Conservation (phyloP, 1,284 basidiomycete species). For the Pseudozyma pruni region DNA sequence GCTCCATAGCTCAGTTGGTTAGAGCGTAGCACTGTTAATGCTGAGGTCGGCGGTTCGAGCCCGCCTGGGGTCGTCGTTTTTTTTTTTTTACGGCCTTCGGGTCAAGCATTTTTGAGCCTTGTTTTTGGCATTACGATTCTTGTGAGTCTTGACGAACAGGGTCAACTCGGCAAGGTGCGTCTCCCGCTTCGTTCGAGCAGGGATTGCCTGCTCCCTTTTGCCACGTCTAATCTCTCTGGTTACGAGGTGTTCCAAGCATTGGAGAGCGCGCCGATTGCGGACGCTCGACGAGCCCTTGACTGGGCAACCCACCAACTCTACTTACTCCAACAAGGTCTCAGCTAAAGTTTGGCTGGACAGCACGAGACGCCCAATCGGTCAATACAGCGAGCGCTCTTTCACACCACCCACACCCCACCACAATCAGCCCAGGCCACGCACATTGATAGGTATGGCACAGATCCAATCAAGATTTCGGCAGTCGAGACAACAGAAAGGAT, state of each 20-base stretch:
- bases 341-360: too few species aligned
- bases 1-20: slow-evolving; percentile 57
- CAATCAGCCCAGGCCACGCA: too few species aligned
- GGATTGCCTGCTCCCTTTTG: too few species aligned
- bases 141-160: too few species aligned
- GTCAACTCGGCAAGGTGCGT: too few species aligned
- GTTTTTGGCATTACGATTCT: neutral
- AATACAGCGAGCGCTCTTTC: neutral
- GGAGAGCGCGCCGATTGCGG: too few species aligned
- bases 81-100: slow-evolving; percentile 1
- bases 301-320: too few species aligned
- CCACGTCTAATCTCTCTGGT: too few species aligned
- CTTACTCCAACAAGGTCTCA: too few species aligned
- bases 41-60: slow-evolving; percentile 59
- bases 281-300: too few species aligned
- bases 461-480: slow-evolving; percentile 12
- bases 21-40: slow-evolving; percentile 61
- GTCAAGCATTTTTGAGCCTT: neutral
- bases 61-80: slow-evolving; percentile 44
- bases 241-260: too few species aligned
- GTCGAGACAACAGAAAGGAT: neutral
- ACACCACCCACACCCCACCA: neutral
- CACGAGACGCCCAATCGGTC: too few species aligned
- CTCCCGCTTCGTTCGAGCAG: neutral
- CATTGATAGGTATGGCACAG: slow-evolving; percentile 3